Base-by-base conservation (phyloP, 306 rosid species). In the Medicago arabica region DNA sequence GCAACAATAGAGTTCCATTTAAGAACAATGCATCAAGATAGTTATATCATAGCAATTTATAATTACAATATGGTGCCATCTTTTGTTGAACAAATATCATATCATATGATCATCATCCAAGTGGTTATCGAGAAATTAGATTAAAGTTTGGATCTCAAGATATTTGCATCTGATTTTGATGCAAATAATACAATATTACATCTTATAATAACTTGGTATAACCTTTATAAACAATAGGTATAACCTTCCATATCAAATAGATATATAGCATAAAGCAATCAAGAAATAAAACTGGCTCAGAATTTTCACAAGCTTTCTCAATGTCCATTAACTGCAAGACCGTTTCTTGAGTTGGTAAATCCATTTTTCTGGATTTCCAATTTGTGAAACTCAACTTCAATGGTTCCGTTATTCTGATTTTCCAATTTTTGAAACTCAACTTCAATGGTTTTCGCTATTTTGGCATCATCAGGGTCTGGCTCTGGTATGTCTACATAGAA, bases 401-500 rank as follows among this genome's bases (percentile, higher is more conserved):
- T 89, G 5, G 90, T 86, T 47, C 88, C 87, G 1, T 67, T 67
- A 59, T 85, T 92, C 71, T 74, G 86, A 62, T 73, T 89, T 75
- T 87, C 97, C 17, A 87, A 75, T 78, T 83, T 89, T 59, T 90
- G 93, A 74, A 95, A 60, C 85, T 90, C 92, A 0, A 81, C 71
- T 86, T 95, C 96, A 8, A 90, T 92, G 5, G 93, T 89, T 46
- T 81, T 84, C 4, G 89, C 88, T 2, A 95, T 86, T 71, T 82
- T 81, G 8, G 89, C 84, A 5, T 86, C 97, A 9, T 81, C 88
- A 0, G 91, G 88, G 67, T 85, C 77, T 72, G 93, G 90, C 85
- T 92, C 99, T 0, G 97, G 99, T 19, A 95, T 76, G 21, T 82
- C 88, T 60, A 95, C 97, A 40, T 78, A 92, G 81, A 95, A 89